These are phyloP conservation scores for Leccinum truebloodii DNA, from an alignment of 768 basidiomycete genomes.

Conservation along the genomic window DNA sequence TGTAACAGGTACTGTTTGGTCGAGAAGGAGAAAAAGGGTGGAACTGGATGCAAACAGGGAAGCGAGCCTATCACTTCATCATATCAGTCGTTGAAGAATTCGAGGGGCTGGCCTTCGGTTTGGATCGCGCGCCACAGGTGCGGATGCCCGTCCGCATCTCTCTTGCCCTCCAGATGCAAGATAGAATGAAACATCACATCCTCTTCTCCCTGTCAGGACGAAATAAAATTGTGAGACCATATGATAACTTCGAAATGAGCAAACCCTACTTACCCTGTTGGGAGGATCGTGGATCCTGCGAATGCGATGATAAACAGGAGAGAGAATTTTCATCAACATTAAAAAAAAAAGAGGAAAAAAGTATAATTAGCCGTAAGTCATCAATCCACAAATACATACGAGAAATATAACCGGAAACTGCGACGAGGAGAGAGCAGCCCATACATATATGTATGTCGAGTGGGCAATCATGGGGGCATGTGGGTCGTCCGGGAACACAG, in stretches of 20 bases:
- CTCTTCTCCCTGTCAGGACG: slow-evolving; percentile 50
- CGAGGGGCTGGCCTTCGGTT: slow-evolving; percentile 51
- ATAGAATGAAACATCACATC: slow-evolving; percentile 74
- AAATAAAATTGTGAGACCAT: slow-evolving; percentile 10
- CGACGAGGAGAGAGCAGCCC: slow-evolving; percentile 12
- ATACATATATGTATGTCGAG: not conserved
- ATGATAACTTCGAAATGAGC: not conserved
- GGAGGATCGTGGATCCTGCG: slow-evolving; percentile 74
- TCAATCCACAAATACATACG: not conserved
- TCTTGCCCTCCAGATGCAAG: slow-evolving; percentile 57
- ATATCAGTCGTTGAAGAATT: slow-evolving; percentile 31
- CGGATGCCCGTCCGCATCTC: slow-evolving; percentile 48
- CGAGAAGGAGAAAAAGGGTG: slow-evolving; percentile 2
- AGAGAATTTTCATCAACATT: not conserved
- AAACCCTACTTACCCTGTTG: slow-evolving; percentile 50
- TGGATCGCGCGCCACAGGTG: slow-evolving; percentile 69
- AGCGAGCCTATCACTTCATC: not conserved
- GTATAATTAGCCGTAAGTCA: slow-evolving; percentile 14
- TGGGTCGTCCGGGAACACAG: slow-evolving; percentile 3
- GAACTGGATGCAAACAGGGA: not conserved
- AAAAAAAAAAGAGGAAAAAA: slow-evolving; percentile 8
- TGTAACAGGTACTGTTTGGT: slow-evolving; percentile 24
- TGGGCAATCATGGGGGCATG: not conserved
- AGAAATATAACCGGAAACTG: slow-evolving; percentile 8
- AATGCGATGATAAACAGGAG: slow-evolving; percentile 4